Percentiles rank a stretch among this genome's conserved stretches.
These are phyloP conservation scores for Pseudogymnoascus sp. DNA, from an alignment of 2,329 filamentous ascomycete species.

Conservation along the genomic window DNA sequence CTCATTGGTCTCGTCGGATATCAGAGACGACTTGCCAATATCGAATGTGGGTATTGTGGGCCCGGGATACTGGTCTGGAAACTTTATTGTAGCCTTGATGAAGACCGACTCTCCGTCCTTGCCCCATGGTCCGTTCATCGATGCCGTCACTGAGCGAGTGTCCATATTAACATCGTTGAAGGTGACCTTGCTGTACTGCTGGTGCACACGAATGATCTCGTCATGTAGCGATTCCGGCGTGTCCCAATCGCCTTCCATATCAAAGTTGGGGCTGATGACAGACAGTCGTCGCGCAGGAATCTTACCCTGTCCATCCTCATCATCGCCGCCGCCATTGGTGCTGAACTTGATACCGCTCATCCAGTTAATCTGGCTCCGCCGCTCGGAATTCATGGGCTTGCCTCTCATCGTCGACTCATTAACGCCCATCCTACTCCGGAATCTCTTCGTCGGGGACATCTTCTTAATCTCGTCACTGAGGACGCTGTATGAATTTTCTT, in stretches of 20 bases:
- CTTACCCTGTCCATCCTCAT: slow-evolving; percentile 16
- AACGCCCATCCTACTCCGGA: slow-evolving; percentile 18
- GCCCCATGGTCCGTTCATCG: slow-evolving; percentile 59
- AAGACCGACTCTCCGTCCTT: slow-evolving; percentile 48
- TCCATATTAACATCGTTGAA: slow-evolving; percentile 61
- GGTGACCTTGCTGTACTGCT: slow-evolving; percentile 54
- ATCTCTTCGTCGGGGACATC: slow-evolving; percentile 33
- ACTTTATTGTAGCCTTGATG: slow-evolving; percentile 53
- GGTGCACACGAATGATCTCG: slow-evolving; percentile 55
- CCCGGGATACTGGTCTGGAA: slow-evolving; percentile 53
- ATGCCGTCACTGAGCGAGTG: slow-evolving; percentile 49
- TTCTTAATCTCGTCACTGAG: slow-evolving; percentile 33
- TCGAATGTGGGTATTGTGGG: slow-evolving; percentile 49
- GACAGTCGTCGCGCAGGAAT: slow-evolving; percentile 25
- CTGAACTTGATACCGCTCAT: slow-evolving; percentile 62
- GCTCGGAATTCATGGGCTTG: slow-evolving; percentile 24
- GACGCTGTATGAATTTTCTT: slow-evolving; percentile 19
- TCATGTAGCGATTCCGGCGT: slow-evolving; percentile 54
- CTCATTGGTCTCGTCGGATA: slow-evolving; percentile 48
- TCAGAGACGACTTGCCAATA: slow-evolving; percentile 55
- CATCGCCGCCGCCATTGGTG: slow-evolving; percentile 19
- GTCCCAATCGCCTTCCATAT: slow-evolving; percentile 43
- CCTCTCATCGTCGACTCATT: slow-evolving; percentile 25
- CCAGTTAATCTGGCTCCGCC: slow-evolving; percentile 57
- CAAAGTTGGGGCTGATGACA: slow-evolving; percentile 26